Percentiles rank a stretch among this genome's conserved stretches.
Conservation (phyloP, 441 rosid species). For the Isatis lusitanica region DNA sequence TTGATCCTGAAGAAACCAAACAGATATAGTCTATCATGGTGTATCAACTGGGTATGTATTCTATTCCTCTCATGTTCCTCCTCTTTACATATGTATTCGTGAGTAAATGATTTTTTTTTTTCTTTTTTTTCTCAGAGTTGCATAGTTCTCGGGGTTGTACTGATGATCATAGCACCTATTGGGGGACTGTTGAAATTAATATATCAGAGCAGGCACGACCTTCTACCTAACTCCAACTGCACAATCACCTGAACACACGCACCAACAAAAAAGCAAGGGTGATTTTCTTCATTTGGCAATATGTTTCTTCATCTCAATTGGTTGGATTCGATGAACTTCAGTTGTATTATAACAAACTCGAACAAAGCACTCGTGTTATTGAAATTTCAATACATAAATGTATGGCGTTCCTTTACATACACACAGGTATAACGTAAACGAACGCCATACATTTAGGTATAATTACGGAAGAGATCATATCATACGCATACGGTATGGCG, state of each 20-base stretch:
- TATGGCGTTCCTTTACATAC: too few relatives aligned
- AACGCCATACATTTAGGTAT: too few relatives aligned
- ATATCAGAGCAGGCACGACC: background rate
- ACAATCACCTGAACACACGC: background rate
- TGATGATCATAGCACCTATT: conserved; percentile 56
- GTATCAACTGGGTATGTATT: conserved; percentile 52
- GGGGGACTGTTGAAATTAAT: conserved; percentile 46
- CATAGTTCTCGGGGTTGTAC: conserved; percentile 44
- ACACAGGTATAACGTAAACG: too few relatives aligned
- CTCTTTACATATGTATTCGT: background rate
- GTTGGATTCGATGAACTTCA: background rate
- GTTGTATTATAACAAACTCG: background rate
- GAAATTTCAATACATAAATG: too few relatives aligned
- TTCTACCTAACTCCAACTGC: background rate
- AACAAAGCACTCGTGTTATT: too few relatives aligned
- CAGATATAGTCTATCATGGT: conserved; percentile 58
- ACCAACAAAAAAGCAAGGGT: background rate
- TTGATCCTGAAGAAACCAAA: conserved; percentile 55
- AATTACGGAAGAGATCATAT: too few relatives aligned
- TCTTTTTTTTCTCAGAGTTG: conserved; percentile 41
- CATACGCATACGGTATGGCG: too few relatives aligned
- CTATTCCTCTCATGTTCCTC: background rate
- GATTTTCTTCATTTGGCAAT: background rate
- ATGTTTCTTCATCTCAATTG: background rate
- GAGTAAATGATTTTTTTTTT: too few relatives aligned